These are phyloP conservation scores for Salicornia ramosissima DNA, from an alignment of 148 eudicot species.

Conservation along the genomic window DNA sequence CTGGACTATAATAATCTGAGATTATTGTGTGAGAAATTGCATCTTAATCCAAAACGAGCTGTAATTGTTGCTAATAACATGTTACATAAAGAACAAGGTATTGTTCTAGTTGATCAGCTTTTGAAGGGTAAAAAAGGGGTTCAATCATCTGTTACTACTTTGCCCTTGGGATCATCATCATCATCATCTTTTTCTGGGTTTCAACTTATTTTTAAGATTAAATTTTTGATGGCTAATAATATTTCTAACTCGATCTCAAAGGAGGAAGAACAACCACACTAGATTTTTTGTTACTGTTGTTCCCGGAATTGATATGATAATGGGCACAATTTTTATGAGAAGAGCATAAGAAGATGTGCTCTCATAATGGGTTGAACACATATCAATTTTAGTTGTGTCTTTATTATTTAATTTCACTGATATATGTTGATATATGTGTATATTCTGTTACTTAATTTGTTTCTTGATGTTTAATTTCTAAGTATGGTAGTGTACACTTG, in stretches of 20 bases:
- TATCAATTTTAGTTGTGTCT: no score
- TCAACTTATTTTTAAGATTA: constrained; percentile 23
- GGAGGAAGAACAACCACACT: constrained; percentile 18
- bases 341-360: no score
- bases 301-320: no score
- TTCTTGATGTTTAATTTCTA: no score
- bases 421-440: no score
- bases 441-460: no score
- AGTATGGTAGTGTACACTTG: no score
- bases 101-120: constrained; percentile 24
- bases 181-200: no score
- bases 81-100: constrained; percentile 14
- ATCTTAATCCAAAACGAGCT: constrained; percentile 22
- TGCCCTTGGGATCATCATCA: constrained; percentile 22
- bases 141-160: constrained; percentile 23
- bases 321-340: no score
- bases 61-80: constrained; percentile 21
- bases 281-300: constrained; percentile 32
- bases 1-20: constrained; percentile 7
- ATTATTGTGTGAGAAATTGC: constrained; percentile 4
- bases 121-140: constrained; percentile 23
- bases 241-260: no score
- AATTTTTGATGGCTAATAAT: background rate
- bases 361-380: no score
- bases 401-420: no score